Conservation (phyloP, 2,329 filamentous ascomycete species). For the Colletotrichum eleusines region DNA sequence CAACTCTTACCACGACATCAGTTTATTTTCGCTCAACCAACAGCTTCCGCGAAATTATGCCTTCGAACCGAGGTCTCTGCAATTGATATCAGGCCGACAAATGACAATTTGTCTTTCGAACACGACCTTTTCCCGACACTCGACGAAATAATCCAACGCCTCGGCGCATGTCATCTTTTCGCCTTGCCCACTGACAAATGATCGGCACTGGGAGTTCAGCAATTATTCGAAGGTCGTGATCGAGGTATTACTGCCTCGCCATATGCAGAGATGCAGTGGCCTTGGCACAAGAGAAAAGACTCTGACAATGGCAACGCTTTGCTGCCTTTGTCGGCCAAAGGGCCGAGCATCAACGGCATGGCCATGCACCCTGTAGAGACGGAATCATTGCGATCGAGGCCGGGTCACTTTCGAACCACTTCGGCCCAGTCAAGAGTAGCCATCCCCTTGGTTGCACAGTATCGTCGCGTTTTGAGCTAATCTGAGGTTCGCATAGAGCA, state of each 20-base stretch:
- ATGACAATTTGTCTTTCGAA: conserved; percentile 28
- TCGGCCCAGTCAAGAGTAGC: conserved; percentile 69
- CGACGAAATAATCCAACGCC: conserved; percentile 29
- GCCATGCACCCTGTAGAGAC: conserved; percentile 46
- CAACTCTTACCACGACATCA: conserved; percentile 33
- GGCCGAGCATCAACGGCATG: conserved; percentile 50
- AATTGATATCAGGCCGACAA: conserved; percentile 35
- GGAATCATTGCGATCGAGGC: conserved; percentile 51
- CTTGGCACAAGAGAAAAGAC: conserved; percentile 50
- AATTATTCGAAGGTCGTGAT: conserved; percentile 38
- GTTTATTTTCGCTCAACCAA: conserved; percentile 11
- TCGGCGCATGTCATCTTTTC: conserved; percentile 40
- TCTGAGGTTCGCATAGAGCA: conserved; percentile 52
- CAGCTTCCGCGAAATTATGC: conserved; percentile 36
- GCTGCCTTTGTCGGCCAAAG: conserved; percentile 50
- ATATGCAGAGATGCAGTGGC: conserved; percentile 52
- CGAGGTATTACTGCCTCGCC: conserved; percentile 31
- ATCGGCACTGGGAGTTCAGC: conserved; percentile 24
- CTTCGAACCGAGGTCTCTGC: conserved; percentile 25
- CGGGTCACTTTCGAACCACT: conserved; percentile 61
- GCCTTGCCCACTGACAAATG: conserved; percentile 33
- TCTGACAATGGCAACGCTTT: conserved; percentile 50
- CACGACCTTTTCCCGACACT: conserved; percentile 9
- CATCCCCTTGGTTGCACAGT: not conserved
- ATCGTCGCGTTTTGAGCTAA: conserved; percentile 1